Evolutionary conservation across 2,329 filamentous ascomycete species (phyloP).

Genomic region (Fusarium globosum): DNA sequence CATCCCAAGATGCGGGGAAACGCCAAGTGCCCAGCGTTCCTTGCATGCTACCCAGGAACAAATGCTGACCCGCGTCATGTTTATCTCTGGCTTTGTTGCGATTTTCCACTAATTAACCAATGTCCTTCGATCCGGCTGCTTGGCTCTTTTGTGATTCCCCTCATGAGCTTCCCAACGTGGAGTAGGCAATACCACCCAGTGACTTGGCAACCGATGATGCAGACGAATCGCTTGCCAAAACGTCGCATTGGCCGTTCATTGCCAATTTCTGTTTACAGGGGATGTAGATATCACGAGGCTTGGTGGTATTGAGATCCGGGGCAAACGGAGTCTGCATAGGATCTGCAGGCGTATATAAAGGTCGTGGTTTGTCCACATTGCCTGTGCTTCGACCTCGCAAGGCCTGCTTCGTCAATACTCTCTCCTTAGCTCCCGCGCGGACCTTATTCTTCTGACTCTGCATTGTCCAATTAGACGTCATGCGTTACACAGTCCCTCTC

Average conservation of each 20-base stretch:
- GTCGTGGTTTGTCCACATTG: accelerated
- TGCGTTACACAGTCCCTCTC: slow-evolving; percentile 30
- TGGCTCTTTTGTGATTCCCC: background rate
- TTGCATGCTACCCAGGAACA: background rate
- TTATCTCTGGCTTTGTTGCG: background rate
- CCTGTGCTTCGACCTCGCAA: no score
- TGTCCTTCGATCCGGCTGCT: background rate
- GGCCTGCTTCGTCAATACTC: background rate
- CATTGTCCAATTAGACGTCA: background rate
- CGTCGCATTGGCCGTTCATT: background rate
- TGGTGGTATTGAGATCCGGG: background rate
- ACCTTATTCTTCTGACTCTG: background rate
- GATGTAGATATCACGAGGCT: background rate
- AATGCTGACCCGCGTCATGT: background rate
- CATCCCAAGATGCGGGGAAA: background rate
- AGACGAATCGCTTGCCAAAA: background rate
- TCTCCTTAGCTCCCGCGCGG: background rate
- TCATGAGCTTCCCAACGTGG: slow-evolving; percentile 22
- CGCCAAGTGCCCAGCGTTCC: background rate
- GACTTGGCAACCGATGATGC: slow-evolving; percentile 6
- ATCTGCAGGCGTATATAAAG: slow-evolving; percentile 1
- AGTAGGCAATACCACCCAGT: slow-evolving; percentile 1
- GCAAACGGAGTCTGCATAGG: background rate
- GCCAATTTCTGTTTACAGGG: background rate
- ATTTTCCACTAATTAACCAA: background rate